Percentiles rank a stretch among this genome's conserved stretches.
Conservation (phyloP, 78 protist genomes). For the Monocercomonoides exilis region DNA sequence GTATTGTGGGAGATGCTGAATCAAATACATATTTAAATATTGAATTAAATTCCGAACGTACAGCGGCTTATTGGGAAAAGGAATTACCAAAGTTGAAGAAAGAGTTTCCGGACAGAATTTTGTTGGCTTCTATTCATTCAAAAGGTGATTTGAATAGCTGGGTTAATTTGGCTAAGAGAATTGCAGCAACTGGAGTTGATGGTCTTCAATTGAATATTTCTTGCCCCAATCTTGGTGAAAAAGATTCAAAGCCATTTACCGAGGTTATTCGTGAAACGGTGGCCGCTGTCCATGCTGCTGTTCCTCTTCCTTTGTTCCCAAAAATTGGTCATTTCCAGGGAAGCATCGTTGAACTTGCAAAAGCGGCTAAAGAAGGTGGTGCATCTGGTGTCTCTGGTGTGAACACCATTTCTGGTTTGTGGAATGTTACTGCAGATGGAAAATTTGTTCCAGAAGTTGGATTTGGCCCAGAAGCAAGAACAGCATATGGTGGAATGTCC, state of each 20-base stretch:
- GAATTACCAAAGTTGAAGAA: conserved; percentile 15
- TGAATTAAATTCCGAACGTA: conserved; percentile 82
- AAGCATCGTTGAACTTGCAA: neutral
- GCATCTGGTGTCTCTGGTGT: conserved; percentile 7
- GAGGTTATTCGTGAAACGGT: neutral
- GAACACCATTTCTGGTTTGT: conserved; percentile 17
- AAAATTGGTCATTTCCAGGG: conserved; percentile 14
- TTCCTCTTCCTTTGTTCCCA: conserved; percentile 10
- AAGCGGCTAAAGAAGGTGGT: conserved; percentile 24
- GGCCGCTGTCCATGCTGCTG: neutral
- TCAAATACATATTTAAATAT: conserved; percentile 86
- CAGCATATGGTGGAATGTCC: conserved; percentile 20
- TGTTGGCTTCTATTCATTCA: conserved; percentile 32
- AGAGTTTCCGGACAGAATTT: conserved; percentile 21
- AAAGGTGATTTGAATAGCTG: conserved; percentile 17
- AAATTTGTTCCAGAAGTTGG: conserved; percentile 14
- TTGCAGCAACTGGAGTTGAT: conserved; percentile 16
- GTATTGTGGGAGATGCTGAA: conserved; percentile 58
- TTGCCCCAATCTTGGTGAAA: conserved; percentile 18
- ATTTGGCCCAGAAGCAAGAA: neutral
- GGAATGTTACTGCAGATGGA: neutral
- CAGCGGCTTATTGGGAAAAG: conserved; percentile 75
- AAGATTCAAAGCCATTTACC: neutral
- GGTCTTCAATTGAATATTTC: conserved; percentile 21
- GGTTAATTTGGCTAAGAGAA: conserved; percentile 2